Conservation (phyloP, 345 rosid genomes). For the Eucalyptus shirleyi region DNA sequence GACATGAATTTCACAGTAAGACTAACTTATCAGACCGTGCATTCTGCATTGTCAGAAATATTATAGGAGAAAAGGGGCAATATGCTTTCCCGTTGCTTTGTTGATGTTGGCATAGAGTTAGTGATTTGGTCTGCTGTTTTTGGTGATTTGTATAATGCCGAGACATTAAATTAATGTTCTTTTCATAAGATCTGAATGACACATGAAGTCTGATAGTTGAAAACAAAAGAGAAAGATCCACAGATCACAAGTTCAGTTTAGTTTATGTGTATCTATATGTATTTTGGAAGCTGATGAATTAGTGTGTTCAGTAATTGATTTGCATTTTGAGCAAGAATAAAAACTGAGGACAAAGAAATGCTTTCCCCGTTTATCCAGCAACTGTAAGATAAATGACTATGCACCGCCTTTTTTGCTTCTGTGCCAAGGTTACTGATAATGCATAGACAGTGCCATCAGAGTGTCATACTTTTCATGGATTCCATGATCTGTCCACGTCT, state of each 20-base stretch:
- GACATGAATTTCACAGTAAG: background rate
- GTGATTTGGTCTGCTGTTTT: background rate
- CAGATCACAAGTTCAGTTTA: too few relatives aligned
- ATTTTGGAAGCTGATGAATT: too few relatives aligned
- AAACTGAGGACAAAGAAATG: background rate
- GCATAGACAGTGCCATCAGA: slow-evolving; percentile 95
- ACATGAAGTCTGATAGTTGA: background rate
- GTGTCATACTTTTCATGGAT: slow-evolving; percentile 88
- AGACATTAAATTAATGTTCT: background rate
- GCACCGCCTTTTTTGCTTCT: background rate
- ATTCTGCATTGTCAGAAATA: too few relatives aligned
- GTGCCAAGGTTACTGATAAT: slow-evolving; percentile 69
- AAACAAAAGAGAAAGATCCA: too few relatives aligned
- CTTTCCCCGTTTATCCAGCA: background rate
- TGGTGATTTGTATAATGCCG: background rate
- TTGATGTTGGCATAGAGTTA: background rate
- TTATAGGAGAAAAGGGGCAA: background rate
- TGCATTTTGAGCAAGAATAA: background rate
- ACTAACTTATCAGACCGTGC: too few relatives aligned
- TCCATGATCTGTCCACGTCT: slow-evolving; percentile 89
- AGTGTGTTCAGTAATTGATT: too few relatives aligned
- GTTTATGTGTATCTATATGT: too few relatives aligned
- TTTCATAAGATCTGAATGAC: background rate
- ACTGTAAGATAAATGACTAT: background rate
- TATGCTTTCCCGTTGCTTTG: background rate